phyloP scores from a whole-genome alignment of 108 stramenopile species.

The Nitzschia sp. region DNA sequence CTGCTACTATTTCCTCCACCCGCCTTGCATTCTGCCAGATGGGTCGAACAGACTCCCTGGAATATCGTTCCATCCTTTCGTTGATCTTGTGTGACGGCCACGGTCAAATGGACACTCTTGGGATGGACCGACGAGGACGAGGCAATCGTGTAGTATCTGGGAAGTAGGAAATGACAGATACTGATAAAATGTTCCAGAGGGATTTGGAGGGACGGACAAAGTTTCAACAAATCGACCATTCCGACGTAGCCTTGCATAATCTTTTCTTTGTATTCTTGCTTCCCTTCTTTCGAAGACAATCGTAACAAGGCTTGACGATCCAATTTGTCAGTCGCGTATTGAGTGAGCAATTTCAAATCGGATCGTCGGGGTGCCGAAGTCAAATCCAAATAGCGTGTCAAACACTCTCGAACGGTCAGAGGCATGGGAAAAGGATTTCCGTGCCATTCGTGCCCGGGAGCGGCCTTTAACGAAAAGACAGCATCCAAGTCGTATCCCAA shows the following conservation, averaged over 20 bases:
- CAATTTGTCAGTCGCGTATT: constrained; percentile 72
- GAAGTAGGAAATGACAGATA: constrained; percentile 84
- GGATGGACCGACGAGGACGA: constrained; percentile 89
- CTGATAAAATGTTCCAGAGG: constrained; percentile 89
- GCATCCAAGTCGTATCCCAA: constrained; percentile 62
- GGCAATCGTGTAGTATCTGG: constrained; percentile 97
- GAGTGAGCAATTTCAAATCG: constrained; percentile 84
- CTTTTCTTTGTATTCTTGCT: constrained; percentile 76
- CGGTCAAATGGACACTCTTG: constrained; percentile 87
- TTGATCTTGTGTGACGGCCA: constrained; percentile 69
- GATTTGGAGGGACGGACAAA: constrained; percentile 78
- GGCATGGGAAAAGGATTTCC: constrained; percentile 92
- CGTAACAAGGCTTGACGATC: constrained; percentile 77
- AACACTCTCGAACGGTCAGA: constrained; percentile 85
- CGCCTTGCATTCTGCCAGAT: constrained; percentile 52
- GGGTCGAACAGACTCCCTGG: constrained; percentile 87
- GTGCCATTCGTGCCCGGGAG: constrained; percentile 61
- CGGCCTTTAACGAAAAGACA: constrained; percentile 46
- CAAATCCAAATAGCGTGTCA: constrained; percentile 90
- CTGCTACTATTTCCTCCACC: too few species aligned
- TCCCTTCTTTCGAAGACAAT: constrained; percentile 85
- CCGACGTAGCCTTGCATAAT: constrained; percentile 67
- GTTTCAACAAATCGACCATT: constrained; percentile 59
- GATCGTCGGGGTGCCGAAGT: constrained; percentile 82
- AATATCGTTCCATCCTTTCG: constrained; percentile 65